Evolutionary conservation across 495 filamentous ascomycete genomes (phyloP).

Genomic region (Penicillium samsonianum): DNA sequence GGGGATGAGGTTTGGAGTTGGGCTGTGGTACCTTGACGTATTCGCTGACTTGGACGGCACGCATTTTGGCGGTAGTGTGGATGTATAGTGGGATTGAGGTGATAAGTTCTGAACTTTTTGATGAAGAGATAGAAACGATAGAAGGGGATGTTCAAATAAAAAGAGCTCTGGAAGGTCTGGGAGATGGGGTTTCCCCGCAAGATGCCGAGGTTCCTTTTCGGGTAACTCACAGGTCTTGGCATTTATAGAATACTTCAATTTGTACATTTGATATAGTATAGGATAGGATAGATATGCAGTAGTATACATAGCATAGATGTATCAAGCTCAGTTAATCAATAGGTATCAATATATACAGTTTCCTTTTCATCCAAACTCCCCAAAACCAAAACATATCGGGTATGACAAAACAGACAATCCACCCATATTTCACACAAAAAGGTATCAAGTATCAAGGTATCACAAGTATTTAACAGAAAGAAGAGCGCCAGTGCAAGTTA

Average conservation of each 20-base stretch:
- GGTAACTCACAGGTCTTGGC: conserved; percentile 17
- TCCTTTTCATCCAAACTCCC: conserved; percentile 11
- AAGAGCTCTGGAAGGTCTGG: background rate
- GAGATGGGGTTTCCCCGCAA: conserved; percentile 23
- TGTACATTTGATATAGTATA: background rate
- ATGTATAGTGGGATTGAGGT: background rate
- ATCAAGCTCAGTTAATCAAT: conserved; percentile 1
- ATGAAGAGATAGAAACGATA: conserved; percentile 2
- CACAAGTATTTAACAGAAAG: conserved; percentile 14
- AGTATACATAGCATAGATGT: background rate
- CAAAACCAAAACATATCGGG: conserved; percentile 17
- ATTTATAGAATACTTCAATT: background rate
- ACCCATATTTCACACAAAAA: conserved; percentile 21
- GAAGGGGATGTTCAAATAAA: background rate
- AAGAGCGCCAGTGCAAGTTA: background rate
- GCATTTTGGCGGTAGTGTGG: conserved; percentile 56
- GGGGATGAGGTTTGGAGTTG: conserved; percentile 1
- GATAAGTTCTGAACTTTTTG: background rate
- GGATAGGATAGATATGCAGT: background rate
- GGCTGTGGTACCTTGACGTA: conserved; percentile 70
- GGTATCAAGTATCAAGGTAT: conserved; percentile 19
- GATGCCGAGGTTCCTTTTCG: conserved; percentile 35
- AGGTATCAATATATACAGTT: conserved; percentile 19
- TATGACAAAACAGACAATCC: conserved; percentile 21
- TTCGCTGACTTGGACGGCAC: conserved; percentile 76